A percentile compares a stretch with the other conserved stretches of the same genome.
These are phyloP conservation scores for Pterocarpus santalinus DNA, from an alignment of 306 rosid species.

Conservation along the genomic window DNA sequence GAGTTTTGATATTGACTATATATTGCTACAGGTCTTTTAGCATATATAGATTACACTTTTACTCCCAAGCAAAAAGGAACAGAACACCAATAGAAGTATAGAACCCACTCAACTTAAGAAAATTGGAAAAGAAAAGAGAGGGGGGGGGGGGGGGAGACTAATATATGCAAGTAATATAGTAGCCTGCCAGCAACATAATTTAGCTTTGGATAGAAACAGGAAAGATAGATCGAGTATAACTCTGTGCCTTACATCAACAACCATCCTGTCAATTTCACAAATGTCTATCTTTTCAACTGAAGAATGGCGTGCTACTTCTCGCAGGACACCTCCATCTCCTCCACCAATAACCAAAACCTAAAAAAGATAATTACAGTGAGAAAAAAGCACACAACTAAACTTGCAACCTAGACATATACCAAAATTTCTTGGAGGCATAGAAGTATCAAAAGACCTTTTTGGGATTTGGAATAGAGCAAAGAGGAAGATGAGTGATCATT, in stretches of 20 bases:
- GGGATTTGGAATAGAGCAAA: slow-evolving; percentile 92
- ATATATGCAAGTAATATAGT: too few relatives aligned
- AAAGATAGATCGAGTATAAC: slow-evolving; percentile 21
- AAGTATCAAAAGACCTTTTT: slow-evolving; percentile 69
- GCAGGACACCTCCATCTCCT: slow-evolving; percentile 97
- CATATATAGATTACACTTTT: neutral
- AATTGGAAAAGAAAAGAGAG: too few relatives aligned
- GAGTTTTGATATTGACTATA: slow-evolving; percentile 12
- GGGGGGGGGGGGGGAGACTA: too few relatives aligned
- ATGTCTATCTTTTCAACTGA: slow-evolving; percentile 91
- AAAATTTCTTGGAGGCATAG: slow-evolving; percentile 23
- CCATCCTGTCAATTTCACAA: slow-evolving; percentile 99
- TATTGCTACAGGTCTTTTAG: slow-evolving; percentile 20
- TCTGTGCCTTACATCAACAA: slow-evolving; percentile 66
- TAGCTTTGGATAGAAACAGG: neutral
- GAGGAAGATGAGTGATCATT: slow-evolving; percentile 97
- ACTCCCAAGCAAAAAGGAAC: slow-evolving; percentile 1
- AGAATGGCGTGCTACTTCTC: slow-evolving; percentile 93
- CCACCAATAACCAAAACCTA: slow-evolving; percentile 99
- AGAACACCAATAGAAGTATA: neutral
- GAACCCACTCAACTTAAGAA: too few relatives aligned
- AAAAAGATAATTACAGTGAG: slow-evolving; percentile 30
- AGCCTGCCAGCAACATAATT: too few relatives aligned
- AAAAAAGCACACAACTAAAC: slow-evolving; percentile 6
- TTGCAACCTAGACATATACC: slow-evolving; percentile 17